Base-by-base conservation (phyloP, 1,284 basidiomycete genomes). In the Ceratobasidium sp. region DNA sequence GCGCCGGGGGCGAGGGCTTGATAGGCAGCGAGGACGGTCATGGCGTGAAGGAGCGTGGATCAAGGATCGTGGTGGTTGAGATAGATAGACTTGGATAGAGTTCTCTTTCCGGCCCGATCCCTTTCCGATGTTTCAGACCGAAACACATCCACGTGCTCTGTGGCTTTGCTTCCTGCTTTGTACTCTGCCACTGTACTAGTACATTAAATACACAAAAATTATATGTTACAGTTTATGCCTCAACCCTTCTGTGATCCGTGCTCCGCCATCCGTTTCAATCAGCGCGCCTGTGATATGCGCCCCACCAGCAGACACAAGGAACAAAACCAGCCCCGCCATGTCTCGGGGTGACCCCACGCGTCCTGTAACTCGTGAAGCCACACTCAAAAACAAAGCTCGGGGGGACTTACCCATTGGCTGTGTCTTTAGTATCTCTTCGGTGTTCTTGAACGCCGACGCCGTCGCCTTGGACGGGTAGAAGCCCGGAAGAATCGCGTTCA, bases 401-500 rank as follows among this genome's bases (percentile, higher is more conserved):
- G 19, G 44, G 19, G 31, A 77, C 82, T 24, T 79, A 89, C 91
- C 91, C 79, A 88, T 89, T 6, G 91, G 92, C 78, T 91, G 89
- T 7, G 79, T 80, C 0, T 82, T 80, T 27, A 83, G 84, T 75
- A 93, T 86, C 1, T 78, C 81, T 19, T 88, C 86, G 65, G 87
- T 87, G 7, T 90, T 89, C 15, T 83, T 82, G 79, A 95, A 85
- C 5, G 90, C 93, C 73, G 86, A 94, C 0, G 91, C 88, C 0
- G 94, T 96, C 94, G 96, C 96, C 82, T 91, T 93, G 71, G 91
- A 93, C 0, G 93, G 93, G 84, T 95, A 96, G 19, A 95, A 85
- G 9, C 92, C 59, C 36, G 93, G 78, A 19, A 56, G 14, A 27
- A 22, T 60, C 33, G 59, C 59, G 36, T 60, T 60, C n/a, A 60